These are phyloP conservation scores for Paraleonurus japonicus DNA, from an alignment of 257 asterid genomes.

Conservation along the genomic window DNA sequence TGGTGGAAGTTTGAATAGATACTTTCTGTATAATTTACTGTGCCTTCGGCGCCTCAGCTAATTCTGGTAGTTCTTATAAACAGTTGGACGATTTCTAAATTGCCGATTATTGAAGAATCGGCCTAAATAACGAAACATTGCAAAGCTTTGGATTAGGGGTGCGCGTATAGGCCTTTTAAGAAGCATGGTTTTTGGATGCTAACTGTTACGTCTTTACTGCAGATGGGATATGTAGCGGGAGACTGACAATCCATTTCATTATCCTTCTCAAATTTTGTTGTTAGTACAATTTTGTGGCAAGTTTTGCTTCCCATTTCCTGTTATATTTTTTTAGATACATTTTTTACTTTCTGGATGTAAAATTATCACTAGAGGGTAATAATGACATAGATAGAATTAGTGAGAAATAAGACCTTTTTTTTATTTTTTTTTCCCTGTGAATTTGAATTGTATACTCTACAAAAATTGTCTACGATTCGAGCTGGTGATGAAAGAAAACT, in stretches of 20 bases:
- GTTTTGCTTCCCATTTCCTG: slow-evolving; percentile 4
- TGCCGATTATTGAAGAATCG: not conserved
- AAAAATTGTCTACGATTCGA: not conserved
- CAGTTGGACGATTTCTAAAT: too few species aligned
- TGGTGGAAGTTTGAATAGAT: not conserved
- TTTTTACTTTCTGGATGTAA: not conserved
- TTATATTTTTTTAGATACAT: not conserved
- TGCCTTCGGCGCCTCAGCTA: too few species aligned
- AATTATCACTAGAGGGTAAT: not conserved
- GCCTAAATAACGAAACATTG: not conserved
- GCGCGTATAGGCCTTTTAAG: not conserved
- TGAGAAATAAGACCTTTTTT: not conserved
- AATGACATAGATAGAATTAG: not conserved
- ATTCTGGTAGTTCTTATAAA: too few species aligned
- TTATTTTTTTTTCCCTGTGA: not conserved
- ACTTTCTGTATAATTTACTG: not conserved
- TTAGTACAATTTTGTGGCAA: slow-evolving; percentile 16
- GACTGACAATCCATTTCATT: not conserved
- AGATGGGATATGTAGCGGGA: slow-evolving; percentile 22
- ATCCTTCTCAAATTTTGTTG: slow-evolving; percentile 4
- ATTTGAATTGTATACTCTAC: not conserved
- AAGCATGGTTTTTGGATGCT: not conserved
- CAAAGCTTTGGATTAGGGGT: not conserved
- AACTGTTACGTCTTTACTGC: slow-evolving; percentile 16
- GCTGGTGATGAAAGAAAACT: not conserved